Evolutionary conservation across 805 yeast species (phyloP).

Genomic region (Cyberlindnera americana): DNA sequence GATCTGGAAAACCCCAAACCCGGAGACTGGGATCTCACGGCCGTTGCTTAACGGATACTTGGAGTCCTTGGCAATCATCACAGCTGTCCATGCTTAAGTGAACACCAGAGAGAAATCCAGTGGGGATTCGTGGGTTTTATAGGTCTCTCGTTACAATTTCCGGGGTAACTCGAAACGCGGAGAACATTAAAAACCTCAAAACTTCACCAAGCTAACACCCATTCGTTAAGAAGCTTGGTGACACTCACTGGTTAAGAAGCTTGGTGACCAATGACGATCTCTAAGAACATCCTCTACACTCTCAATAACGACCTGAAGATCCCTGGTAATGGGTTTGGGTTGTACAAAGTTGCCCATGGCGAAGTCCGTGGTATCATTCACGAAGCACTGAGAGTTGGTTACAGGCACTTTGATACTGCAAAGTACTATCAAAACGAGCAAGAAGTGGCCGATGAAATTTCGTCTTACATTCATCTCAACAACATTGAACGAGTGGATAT

Average conservation of each 20-base stretch:
- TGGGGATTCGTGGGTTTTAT: too few species aligned
- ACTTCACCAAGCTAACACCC: too few species aligned
- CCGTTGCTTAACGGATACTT: slow-evolving; percentile 21
- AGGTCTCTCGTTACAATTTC: too few species aligned
- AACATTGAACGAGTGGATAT: slow-evolving; percentile 57
- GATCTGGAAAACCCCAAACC: slow-evolving; percentile 25
- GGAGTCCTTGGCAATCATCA: slow-evolving; percentile 16
- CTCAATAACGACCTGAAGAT: slow-evolving; percentile 55
- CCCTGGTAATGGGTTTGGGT: slow-evolving; percentile 71
- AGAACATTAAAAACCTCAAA: too few species aligned
- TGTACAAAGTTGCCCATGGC: slow-evolving; percentile 46
- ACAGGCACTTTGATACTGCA: slow-evolving; percentile 74
- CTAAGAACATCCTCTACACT: slow-evolving; percentile 21
- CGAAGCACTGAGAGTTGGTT: slow-evolving; percentile 62
- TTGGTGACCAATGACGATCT: slow-evolving; percentile 1
- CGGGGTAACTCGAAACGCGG: too few species aligned
- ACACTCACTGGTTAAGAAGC: too few species aligned
- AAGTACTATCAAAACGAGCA: slow-evolving; percentile 50
- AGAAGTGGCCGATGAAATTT: slow-evolving; percentile 61
- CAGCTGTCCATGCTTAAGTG: not conserved
- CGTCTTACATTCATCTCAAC: slow-evolving; percentile 44
- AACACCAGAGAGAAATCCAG: too few species aligned
- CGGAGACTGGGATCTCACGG: slow-evolving; percentile 23
- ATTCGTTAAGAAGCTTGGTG: too few species aligned
- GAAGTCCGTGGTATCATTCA: slow-evolving; percentile 40